Base-by-base conservation (phyloP, 495 filamentous ascomycete genomes). In the Paragyromitra xinjiangensis region DNA sequence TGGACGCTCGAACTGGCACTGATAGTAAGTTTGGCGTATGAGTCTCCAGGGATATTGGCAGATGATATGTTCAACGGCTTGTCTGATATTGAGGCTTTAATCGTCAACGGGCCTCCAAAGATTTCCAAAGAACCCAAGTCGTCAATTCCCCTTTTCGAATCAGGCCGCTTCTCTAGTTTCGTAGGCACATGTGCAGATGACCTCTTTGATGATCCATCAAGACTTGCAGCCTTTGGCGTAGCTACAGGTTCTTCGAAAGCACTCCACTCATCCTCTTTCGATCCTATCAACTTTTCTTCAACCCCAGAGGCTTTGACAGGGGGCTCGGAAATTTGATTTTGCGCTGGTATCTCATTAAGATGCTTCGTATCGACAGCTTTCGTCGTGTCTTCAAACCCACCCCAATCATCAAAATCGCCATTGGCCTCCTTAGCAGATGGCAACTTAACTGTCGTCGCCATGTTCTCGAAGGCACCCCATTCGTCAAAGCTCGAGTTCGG, bases 391-490 rank as follows among this genome's bases (percentile, higher is more conserved):
- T 71, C 75, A 48, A 81, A 44, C 9, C 66, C 37, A 11, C 65
- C 75, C 79, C 79, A 78, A 16, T 81, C 69, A 37, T 78, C 79
- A 51, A 76, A 64, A 29, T 78, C 51, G 66, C 64, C 45, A 70
- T 80, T 75, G 37, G 77, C 63, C 16, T 73, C 74, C 14, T 51
- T 71, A n/a, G 63, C 12, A 56, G 66, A 67, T 19, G 67, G 62
- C 22, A 64, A 37, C n/a, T 53, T 64, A 45, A 58, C 59, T 40
- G 69, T 78, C 39, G 74, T 67, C 37, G 64, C 24, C 53, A 75
- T 70, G 66, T 71, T 75, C 42, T 78, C 80, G 6, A 81, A 81
- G 34, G 64, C 39, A 34, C 69, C 70, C 80, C 79, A 81, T 59
- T 75, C 80, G 39, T 69, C 79, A 9, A 77, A 64, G 56, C 29